Conservation (phyloP, 2,329 filamentous ascomycete species). For the Penicillium crustosum region DNA sequence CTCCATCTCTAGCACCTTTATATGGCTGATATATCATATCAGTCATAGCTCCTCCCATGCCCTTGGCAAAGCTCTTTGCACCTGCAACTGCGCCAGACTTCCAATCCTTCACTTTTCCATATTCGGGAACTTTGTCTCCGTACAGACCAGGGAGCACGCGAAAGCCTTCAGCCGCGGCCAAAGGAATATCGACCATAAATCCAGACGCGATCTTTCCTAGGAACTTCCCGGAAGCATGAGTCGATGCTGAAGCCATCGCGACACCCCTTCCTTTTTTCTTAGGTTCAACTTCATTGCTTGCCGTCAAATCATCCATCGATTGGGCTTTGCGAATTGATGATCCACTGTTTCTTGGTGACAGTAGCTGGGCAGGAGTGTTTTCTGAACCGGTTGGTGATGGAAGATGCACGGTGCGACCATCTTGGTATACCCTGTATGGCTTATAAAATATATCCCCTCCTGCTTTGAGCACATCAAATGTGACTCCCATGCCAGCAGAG, state of each 20-base stretch:
- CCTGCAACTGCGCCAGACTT: constrained; percentile 35
- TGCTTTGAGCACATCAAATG: constrained; percentile 22
- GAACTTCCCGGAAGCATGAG: constrained; percentile 19
- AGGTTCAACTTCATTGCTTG: background rate
- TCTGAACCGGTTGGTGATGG: background rate
- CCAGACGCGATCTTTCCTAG: constrained; percentile 32
- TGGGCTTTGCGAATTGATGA: background rate
- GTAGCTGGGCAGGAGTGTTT: background rate
- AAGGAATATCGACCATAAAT: constrained; percentile 37
- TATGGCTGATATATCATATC: constrained; percentile 34
- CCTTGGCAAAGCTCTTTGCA: constrained; percentile 34
- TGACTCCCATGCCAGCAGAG: constrained; percentile 22
- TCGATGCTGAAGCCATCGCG: constrained; percentile 4
- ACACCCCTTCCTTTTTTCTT: background rate
- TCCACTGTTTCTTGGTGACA: background rate
- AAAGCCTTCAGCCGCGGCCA: constrained; percentile 39
- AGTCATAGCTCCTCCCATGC: constrained; percentile 34
- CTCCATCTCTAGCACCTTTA: constrained; percentile 34
- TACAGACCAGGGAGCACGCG: constrained; percentile 37
- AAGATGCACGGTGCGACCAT: background rate
- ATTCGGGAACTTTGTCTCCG: constrained; percentile 35
- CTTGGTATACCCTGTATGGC: constrained; percentile 23
- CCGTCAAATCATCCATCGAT: background rate
- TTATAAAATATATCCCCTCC: constrained; percentile 22
- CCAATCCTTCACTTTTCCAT: constrained; percentile 35